Percentiles rank a stretch among this genome's conserved stretches.
Evolutionary conservation across 2,329 filamentous ascomycete genomes (phyloP).

Genomic region (Fusarium sp.): DNA sequence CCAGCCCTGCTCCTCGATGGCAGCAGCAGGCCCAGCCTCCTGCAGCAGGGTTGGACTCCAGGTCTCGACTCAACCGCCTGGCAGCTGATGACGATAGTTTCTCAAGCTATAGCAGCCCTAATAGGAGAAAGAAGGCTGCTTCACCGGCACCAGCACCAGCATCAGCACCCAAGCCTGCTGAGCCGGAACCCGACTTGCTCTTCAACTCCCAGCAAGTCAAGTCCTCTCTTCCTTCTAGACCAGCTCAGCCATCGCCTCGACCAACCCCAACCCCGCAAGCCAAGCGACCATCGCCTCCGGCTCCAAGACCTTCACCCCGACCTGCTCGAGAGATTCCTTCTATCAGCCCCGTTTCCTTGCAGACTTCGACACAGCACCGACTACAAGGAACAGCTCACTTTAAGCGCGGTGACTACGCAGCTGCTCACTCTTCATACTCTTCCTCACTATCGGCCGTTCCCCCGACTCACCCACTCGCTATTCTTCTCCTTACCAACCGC

Average conservation of each 20-base stretch:
- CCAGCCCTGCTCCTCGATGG: constrained; percentile 67
- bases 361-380: constrained; percentile 82
- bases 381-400: constrained; percentile 88
- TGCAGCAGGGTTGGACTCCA: constrained; percentile 49
- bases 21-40: constrained; percentile 63
- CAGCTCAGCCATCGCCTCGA: constrained; percentile 55
- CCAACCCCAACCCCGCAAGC: constrained; percentile 52
- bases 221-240: constrained; percentile 52
- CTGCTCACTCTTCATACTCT: constrained; percentile 86
- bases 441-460: constrained; percentile 82
- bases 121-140: constrained; percentile 78
- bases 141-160: constrained; percentile 56
- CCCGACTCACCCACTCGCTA: constrained; percentile 81
- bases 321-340: constrained; percentile 72
- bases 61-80: constrained; percentile 75
- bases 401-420: constrained; percentile 91
- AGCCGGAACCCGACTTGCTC: constrained; percentile 73
- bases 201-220: constrained; percentile 59
- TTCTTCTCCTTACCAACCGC: constrained; percentile 92
- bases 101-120: constrained; percentile 89
- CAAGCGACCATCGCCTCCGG: constrained; percentile 50
- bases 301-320: constrained; percentile 58
- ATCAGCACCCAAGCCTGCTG: constrained; percentile 51
- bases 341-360: constrained; percentile 76
- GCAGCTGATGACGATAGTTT: constrained; percentile 83